Percentiles rank a stretch among this genome's conserved stretches.
phyloP scores from a whole-genome alignment of 495 filamentous ascomycete genomes.

The Talaromyces trachyspermus region DNA sequence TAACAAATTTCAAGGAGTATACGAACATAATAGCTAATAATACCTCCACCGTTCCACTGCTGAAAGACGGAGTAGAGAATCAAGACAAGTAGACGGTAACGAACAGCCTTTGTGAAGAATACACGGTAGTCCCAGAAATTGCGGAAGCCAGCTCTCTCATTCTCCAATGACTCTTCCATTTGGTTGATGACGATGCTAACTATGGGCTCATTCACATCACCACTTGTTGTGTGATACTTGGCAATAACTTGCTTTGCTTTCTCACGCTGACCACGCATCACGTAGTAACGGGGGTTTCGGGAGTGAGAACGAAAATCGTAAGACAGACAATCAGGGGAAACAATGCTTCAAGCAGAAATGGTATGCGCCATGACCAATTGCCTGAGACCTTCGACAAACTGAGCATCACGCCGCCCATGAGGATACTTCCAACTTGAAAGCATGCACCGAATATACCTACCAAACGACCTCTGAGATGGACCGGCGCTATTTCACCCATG shows the following conservation, averaged over 20 bases:
- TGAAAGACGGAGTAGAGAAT: conserved; percentile 36
- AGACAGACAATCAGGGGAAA: conserved; percentile 33
- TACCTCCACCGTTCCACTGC: conserved; percentile 38
- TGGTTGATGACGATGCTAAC: conserved; percentile 30
- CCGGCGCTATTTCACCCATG: conserved; percentile 36
- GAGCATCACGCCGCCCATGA: conserved; percentile 30
- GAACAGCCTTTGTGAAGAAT: conserved; percentile 28
- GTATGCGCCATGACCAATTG: conserved; percentile 28
- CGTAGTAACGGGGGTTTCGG: conserved; percentile 36
- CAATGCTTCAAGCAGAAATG: conserved; percentile 28
- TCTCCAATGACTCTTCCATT: conserved; percentile 34
- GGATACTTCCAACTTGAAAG: conserved; percentile 33
- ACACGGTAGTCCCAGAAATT: conserved; percentile 32
- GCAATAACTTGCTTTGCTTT: conserved; percentile 29
- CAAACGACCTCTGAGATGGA: conserved; percentile 35
- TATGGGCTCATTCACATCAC: conserved; percentile 29
- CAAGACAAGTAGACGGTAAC: conserved; percentile 29
- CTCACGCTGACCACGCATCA: conserved; percentile 29
- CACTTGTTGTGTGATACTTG: conserved; percentile 31
- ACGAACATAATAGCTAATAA: conserved; percentile 33
- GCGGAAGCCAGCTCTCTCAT: conserved; percentile 17
- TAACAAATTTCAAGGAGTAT: background rate
- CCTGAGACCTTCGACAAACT: conserved; percentile 20
- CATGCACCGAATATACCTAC: conserved; percentile 39
- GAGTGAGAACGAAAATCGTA: conserved; percentile 29